phyloP scores from a whole-genome alignment of 176 grass and related monocot genomes.

The Aegilops umbellulata region DNA sequence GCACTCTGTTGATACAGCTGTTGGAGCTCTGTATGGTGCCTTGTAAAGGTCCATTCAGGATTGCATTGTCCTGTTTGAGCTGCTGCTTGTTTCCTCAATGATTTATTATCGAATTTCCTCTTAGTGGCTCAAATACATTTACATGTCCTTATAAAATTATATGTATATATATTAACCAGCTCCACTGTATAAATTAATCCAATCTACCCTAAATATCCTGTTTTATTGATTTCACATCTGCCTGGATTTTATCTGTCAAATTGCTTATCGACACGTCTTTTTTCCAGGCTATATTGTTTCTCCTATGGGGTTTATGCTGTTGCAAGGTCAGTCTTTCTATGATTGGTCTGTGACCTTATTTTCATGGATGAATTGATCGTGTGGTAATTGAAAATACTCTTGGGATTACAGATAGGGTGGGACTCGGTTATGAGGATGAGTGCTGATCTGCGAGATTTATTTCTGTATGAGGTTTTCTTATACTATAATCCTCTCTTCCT shows the following conservation, averaged over 20 bases:
- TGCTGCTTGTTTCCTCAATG: conserved; percentile 10
- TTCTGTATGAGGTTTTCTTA: conserved; percentile 95
- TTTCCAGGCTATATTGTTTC: conserved; percentile 84
- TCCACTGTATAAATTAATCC: not conserved
- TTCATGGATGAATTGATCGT: not conserved
- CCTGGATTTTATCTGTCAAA: not conserved
- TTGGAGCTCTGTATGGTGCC: not conserved
- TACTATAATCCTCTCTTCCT: conserved; percentile 98
- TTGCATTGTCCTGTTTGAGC: not conserved
- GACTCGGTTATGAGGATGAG: conserved; percentile 97
- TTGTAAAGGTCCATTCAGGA: not conserved
- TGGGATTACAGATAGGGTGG: conserved; percentile 73
- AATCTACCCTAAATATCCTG: not conserved
- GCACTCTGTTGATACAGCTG: not conserved
- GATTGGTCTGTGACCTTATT: not conserved
- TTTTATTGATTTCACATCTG: not conserved
- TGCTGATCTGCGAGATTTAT: conserved; percentile 81
- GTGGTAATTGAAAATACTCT: conserved; percentile 7
- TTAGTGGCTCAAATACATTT: not conserved
- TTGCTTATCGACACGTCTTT: not conserved
- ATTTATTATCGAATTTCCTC: not conserved
- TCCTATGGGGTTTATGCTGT: conserved; percentile 87
- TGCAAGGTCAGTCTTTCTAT: conserved; percentile 67
- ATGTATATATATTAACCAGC: not conserved
- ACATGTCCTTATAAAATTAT: not conserved